Percentiles rank a stretch among this genome's conserved stretches.
These are phyloP conservation scores for Annulohypoxylon maeteangense DNA, from an alignment of 495 filamentous ascomycete species.

Conservation along the genomic window DNA sequence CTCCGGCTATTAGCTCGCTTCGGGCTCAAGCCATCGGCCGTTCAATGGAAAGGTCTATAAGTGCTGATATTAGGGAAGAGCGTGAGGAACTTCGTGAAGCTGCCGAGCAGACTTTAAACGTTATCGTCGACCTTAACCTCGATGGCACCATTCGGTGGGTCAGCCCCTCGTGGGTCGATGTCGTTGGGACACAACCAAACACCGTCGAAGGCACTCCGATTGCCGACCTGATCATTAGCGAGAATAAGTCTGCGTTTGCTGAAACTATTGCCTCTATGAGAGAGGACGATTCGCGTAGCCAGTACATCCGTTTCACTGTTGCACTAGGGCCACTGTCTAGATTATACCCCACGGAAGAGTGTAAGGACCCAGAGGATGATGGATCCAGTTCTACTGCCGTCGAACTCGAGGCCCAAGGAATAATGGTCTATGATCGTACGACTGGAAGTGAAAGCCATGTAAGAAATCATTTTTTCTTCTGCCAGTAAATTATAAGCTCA, in stretches of 20 bases:
- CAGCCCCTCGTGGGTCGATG: constrained; percentile 95
- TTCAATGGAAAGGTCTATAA: constrained; percentile 64
- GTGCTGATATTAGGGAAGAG: constrained; percentile 71
- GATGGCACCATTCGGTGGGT: constrained; percentile 93
- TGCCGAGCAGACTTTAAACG: constrained; percentile 94
- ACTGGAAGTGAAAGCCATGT: constrained; percentile 91
- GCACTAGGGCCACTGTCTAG: constrained; percentile 78
- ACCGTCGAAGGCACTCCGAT: constrained; percentile 81
- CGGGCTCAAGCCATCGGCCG: constrained; percentile 56
- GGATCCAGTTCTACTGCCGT: constrained; percentile 65
- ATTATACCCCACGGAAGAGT: constrained; percentile 62
- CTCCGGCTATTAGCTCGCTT: constrained; percentile 60
- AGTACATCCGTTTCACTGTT: constrained; percentile 87
- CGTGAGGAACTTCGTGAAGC: constrained; percentile 93
- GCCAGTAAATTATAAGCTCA: constrained; percentile 37
- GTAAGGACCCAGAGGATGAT: constrained; percentile 59
- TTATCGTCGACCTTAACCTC: constrained; percentile 91
- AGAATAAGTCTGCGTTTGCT: constrained; percentile 79
- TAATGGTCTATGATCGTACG: constrained; percentile 94
- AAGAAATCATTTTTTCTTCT: constrained; percentile 56
- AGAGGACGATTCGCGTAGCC: constrained; percentile 91
- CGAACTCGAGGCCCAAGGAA: constrained; percentile 93
- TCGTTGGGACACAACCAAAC: constrained; percentile 81
- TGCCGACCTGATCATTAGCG: constrained; percentile 78
- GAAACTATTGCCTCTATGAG: constrained; percentile 88